These are phyloP conservation scores for Alliaria petiolata DNA, from an alignment of 345 rosid species.

Conservation along the genomic window DNA sequence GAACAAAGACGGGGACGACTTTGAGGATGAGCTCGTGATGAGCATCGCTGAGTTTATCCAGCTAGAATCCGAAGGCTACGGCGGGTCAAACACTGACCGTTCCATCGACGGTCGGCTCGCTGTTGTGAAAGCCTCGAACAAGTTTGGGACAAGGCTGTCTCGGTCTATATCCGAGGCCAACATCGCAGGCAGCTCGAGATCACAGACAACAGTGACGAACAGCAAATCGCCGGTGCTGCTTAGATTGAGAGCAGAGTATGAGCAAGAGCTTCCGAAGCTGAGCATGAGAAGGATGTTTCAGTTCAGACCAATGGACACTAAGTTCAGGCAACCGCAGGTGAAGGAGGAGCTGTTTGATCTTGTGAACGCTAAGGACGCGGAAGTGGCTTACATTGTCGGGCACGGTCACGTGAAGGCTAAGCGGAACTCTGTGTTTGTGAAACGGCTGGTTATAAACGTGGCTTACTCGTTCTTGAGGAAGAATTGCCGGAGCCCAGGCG, in stretches of 20 bases:
- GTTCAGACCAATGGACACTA: conserved; percentile 56
- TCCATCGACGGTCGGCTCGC: conserved; percentile 70
- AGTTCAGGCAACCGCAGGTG: conserved; percentile 51
- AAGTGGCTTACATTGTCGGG: conserved; percentile 74
- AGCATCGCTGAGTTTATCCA: conserved; percentile 93
- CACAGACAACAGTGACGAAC: conserved; percentile 40
- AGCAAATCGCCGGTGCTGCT: conserved; percentile 62
- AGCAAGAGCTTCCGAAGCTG: conserved; percentile 54
- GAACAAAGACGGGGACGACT: conserved; percentile 57
- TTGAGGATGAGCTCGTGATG: conserved; percentile 80
- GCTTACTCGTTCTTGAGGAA: conserved; percentile 79
- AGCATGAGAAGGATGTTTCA: conserved; percentile 43
- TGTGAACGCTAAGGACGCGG: conserved; percentile 74
- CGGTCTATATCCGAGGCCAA: conserved; percentile 42
- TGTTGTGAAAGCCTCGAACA: conserved; percentile 73
- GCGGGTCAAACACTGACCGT: conserved; percentile 42
- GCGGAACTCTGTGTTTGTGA: conserved; percentile 61
- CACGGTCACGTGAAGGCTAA: conserved; percentile 70
- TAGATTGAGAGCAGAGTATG: conserved; percentile 55
- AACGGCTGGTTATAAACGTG: conserved; percentile 63
- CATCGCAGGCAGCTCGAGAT: conserved; percentile 42
- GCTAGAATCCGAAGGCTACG: conserved; percentile 73
- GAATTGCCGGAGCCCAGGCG: conserved; percentile 78
- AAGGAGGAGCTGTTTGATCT: conserved; percentile 78
- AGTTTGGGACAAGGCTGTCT: conserved; percentile 62